Percentiles rank a stretch among this genome's conserved stretches.
Conservation (phyloP, 2,329 filamentous ascomycete species). For the Arthrobotrys sphaeroides region DNA sequence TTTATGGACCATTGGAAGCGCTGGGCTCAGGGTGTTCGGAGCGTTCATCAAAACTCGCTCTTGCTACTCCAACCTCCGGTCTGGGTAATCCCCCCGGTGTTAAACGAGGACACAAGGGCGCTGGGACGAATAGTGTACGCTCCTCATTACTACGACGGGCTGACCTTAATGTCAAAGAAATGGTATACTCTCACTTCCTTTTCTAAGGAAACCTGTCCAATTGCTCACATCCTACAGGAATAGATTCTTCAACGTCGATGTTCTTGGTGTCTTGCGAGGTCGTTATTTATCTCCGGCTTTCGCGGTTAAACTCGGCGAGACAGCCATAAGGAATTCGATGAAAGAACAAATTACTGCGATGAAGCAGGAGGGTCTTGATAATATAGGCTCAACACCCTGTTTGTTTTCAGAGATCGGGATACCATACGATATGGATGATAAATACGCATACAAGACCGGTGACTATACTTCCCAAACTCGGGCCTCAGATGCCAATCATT, state of each 20-base stretch:
- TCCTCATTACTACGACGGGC: conserved; percentile 95
- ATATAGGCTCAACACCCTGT: conserved; percentile 75
- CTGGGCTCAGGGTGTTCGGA: conserved; percentile 78
- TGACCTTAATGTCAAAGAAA: conserved; percentile 96
- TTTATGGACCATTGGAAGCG: conserved; percentile 86
- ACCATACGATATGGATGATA: conserved; percentile 98
- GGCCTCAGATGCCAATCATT: conserved; percentile 96
- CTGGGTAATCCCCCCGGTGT: conserved; percentile 86
- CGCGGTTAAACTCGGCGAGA: conserved; percentile 90
- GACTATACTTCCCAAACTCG: conserved; percentile 92
- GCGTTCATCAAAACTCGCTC: conserved; percentile 80
- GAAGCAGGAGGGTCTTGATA: conserved; percentile 82
- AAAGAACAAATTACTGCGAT: conserved; percentile 85
- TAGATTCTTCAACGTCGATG: conserved; percentile 94
- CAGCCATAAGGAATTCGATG: conserved; percentile 87
- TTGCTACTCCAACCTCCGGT: conserved; percentile 92
- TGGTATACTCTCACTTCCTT: conserved; percentile 67
- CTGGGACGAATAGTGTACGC: conserved; percentile 80
- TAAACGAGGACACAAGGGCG: conserved; percentile 70
- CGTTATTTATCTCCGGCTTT: conserved; percentile 89
- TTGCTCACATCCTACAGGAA: conserved; percentile 67
- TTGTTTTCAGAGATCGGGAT: conserved; percentile 96
- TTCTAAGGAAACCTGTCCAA: not conserved
- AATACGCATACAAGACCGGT: conserved; percentile 92
- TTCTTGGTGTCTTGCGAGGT: conserved; percentile 88